phyloP scores from a whole-genome alignment of 2,329 filamentous ascomycete genomes.

The Sarocladium brachiariae region DNA sequence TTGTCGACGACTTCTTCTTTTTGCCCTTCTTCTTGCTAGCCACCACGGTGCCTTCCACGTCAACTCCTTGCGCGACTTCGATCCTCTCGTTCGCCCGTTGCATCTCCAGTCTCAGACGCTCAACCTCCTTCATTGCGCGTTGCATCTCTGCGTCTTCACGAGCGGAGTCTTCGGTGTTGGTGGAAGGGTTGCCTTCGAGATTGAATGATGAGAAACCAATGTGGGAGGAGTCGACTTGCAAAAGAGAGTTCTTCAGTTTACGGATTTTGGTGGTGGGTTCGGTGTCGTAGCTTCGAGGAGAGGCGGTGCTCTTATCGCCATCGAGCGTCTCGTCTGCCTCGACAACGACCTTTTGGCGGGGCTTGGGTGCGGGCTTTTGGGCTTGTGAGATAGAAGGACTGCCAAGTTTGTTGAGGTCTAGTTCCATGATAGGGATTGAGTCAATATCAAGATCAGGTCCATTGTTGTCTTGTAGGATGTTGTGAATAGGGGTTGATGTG shows the following conservation, averaged over 20 bases:
- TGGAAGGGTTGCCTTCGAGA: slow-evolving; percentile 44
- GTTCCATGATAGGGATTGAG: slow-evolving; percentile 89
- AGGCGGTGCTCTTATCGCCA: slow-evolving; percentile 28
- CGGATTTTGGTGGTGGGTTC: slow-evolving; percentile 45
- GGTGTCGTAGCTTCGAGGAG: slow-evolving; percentile 44
- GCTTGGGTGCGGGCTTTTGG: slow-evolving; percentile 31
- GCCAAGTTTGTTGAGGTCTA: slow-evolving; percentile 61
- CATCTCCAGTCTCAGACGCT: slow-evolving; percentile 82
- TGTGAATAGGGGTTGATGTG: slow-evolving; percentile 70
- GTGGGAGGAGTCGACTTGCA: slow-evolving; percentile 82
- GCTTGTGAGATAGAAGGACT: slow-evolving; percentile 22
- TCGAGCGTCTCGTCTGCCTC: slow-evolving; percentile 67
- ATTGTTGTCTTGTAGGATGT: slow-evolving; percentile 65
- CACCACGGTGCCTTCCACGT: slow-evolving; percentile 58
- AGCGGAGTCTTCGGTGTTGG: slow-evolving; percentile 58
- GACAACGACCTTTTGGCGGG: slow-evolving; percentile 58
- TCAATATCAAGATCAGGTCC: slow-evolving; percentile 82
- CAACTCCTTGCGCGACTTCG: slow-evolving; percentile 61
- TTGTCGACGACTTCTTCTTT: slow-evolving; percentile 37
- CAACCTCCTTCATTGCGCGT: slow-evolving; percentile 81
- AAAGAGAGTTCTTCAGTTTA: slow-evolving; percentile 55
- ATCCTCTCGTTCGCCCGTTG: slow-evolving; percentile 72
- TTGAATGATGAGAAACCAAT: slow-evolving; percentile 57
- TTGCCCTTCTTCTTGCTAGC: slow-evolving; percentile 64
- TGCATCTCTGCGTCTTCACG: slow-evolving; percentile 85